phyloP scores from a whole-genome alignment of 164 flowering plant genomes.

The Aristolochia fimbriata region DNA sequence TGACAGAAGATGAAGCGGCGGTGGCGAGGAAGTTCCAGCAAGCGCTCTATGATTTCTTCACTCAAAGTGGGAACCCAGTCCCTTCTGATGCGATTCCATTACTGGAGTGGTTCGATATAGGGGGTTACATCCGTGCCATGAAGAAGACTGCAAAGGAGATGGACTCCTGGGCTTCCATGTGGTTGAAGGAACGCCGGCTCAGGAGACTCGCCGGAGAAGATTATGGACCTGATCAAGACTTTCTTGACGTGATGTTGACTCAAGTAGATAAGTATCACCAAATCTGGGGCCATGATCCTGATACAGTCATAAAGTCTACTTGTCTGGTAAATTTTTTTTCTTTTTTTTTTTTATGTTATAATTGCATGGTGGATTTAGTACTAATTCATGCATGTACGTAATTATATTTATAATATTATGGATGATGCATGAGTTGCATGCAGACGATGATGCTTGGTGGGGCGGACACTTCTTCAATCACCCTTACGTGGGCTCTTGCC shows the following conservation, averaged over 20 bases:
- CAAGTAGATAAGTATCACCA: not conserved
- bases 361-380: too few species aligned
- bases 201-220: not conserved
- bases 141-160: not conserved
- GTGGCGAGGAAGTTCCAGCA: not conserved
- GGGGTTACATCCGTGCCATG: slow-evolving; percentile 2
- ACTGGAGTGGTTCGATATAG: slow-evolving; percentile 5
- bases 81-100: slow-evolving; percentile 1
- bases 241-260: slow-evolving; percentile 9
- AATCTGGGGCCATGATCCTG: slow-evolving; percentile 1
- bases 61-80: not conserved
- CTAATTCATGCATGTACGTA: too few species aligned
- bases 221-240: not conserved
- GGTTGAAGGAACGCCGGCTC: slow-evolving; percentile 6
- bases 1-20: not conserved
- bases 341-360: too few species aligned
- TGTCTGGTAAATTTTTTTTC: too few species aligned
- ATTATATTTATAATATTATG: too few species aligned
- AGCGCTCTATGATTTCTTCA: not conserved
- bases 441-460: too few species aligned
- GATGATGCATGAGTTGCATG: too few species aligned
- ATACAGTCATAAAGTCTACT: not conserved
- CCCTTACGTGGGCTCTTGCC: too few species aligned
- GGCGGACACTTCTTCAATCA: too few species aligned
- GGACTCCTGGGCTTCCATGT: not conserved